These are phyloP conservation scores for Lachancea sp. DNA, from an alignment of 805 yeast genomes.

Conservation along the genomic window DNA sequence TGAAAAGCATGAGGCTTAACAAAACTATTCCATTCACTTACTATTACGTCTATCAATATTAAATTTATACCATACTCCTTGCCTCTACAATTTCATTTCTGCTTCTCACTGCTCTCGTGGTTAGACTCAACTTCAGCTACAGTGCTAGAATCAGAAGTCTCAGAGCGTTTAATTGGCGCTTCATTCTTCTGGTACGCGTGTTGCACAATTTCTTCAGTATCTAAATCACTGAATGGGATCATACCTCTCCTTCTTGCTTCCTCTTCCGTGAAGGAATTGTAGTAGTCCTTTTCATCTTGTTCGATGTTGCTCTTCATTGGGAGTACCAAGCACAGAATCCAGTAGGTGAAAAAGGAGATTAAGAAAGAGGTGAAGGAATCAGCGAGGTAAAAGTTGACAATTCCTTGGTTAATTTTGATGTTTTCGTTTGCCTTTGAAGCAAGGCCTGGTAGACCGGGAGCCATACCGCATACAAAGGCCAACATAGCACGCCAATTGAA, in stretches of 20 bases:
- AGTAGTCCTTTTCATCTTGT: slow-evolving; percentile 33
- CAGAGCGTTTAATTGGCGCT: background rate
- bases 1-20: slow-evolving; percentile 12
- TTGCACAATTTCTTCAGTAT: slow-evolving; percentile 20
- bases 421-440: slow-evolving; percentile 23
- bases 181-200: slow-evolving; percentile 1
- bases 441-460: slow-evolving; percentile 41
- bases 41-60: slow-evolving; percentile 2
- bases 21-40: background rate
- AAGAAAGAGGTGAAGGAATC: slow-evolving; percentile 34
- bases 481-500: slow-evolving; percentile 38
- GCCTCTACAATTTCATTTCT: background rate
- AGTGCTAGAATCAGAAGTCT: slow-evolving; percentile 3
- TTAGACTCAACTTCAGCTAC: slow-evolving; percentile 12
- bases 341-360: slow-evolving; percentile 31
- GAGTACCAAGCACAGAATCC: slow-evolving; percentile 22
- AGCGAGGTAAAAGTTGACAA: slow-evolving; percentile 34
- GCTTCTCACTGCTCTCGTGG: slow-evolving; percentile 9
- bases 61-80: background rate
- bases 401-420: slow-evolving; percentile 24
- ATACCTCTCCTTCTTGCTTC: slow-evolving; percentile 28
- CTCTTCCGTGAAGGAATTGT: slow-evolving; percentile 27
- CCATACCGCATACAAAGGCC: slow-evolving; percentile 35
- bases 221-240: slow-evolving; percentile 31
- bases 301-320: slow-evolving; percentile 31